Base-by-base conservation (phyloP, 2,329 filamentous ascomycete species). In the Zasmidium cellare region DNA sequence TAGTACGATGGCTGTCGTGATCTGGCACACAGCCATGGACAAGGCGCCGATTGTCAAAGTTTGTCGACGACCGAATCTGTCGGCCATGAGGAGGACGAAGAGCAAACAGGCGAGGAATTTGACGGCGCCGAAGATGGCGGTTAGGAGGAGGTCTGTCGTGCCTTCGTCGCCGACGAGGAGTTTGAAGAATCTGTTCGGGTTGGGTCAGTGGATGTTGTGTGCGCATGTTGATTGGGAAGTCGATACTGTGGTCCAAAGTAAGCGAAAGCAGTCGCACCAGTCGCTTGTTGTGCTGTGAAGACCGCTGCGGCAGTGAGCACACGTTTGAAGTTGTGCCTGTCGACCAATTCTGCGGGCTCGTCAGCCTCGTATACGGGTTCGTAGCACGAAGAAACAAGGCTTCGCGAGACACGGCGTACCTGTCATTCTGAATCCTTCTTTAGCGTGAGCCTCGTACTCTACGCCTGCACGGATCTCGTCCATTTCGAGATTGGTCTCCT, bases 71-170 rank as follows among this genome's bases (percentile, higher is more conserved):
- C 80, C 76, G 1, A 84, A 72, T 0, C 71, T 75, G 56, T 84
- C 82, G 0, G 80, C 78, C 44, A 84, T 72, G 58, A 80, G 79
- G n/a, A 82, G 59, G n/a, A 84, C 78, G 53, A 84, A 84, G 18
- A 76, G 55, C 0, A 76, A 71, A 55, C 81, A 83, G 11, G 80
- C 78, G 3, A 74, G 65, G 14, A 84, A 80, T 63, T 84, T 84
- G 58, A 83, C 72, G 2, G 77, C 79, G 12, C 81, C 81, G 61
- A 83, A 84, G 54, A 83, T 79, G 2, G 78, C 81, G 0, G 80
- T 82, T 7, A 84, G 66, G 0, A 84, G 67, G 3, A 84, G 72
- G 46, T 76, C 75, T 35, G 74, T 71, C 46, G 78, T 74, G 0
- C 74, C 76, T 38, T 64, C 62, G n/a, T 71, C 66, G 12, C 79